Evolutionary conservation across 2,329 filamentous ascomycete genomes (phyloP), one percentile per base, ranked within the genome.

Genomic region (Fusarium sp.): DNA sequence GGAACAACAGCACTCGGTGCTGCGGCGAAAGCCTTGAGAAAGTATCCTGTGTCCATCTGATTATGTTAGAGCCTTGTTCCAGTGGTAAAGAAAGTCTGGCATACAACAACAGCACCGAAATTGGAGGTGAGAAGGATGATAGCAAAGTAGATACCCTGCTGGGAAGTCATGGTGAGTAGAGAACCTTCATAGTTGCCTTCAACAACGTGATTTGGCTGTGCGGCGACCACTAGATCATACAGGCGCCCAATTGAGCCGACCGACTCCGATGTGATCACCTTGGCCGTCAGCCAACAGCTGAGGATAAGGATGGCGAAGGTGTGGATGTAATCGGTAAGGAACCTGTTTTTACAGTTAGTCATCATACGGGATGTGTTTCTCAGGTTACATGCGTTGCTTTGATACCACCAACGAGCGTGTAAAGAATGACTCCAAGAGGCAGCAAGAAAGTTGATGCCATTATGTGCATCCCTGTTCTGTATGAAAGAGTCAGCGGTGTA

Each of bases 401-500:
- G 12, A 55, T 55, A 6, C 38, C 38, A 5, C 30, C 52, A 8
- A 55, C 52, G 0, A 55, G 52, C 4, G 52, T 55, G 2, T 55
- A 55, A 3, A 55, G 52, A 1, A 55, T 38, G 0, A 55, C 52
- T 9, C 52, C 38, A 0, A 55, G n/a, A n/a, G 52, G 52, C 0
- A 55, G 17, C 5, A 55, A 4, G 1, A 55, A 33, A 7, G 38
- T 55, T 1, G 52, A 35, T 33, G 52, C 52, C 52, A 55, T 55
- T 5, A 55, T 46, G 1, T 55, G 38, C 52, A 55, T 55, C 0
- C 52, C 27, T 0, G 52, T 55, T 11, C 38, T 55, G 15, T 0
- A 5, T 10, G 15, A 1, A 0, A 26, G 1, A 0, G 27, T 45
- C 8, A 55, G n/a, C 13, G 33, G 9, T 35, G 14, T 17, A 18